Evolutionary conservation across 2,329 filamentous ascomycete species (phyloP), one percentile per base, ranked within the genome.

Genomic region (Penicillium thymicola): DNA sequence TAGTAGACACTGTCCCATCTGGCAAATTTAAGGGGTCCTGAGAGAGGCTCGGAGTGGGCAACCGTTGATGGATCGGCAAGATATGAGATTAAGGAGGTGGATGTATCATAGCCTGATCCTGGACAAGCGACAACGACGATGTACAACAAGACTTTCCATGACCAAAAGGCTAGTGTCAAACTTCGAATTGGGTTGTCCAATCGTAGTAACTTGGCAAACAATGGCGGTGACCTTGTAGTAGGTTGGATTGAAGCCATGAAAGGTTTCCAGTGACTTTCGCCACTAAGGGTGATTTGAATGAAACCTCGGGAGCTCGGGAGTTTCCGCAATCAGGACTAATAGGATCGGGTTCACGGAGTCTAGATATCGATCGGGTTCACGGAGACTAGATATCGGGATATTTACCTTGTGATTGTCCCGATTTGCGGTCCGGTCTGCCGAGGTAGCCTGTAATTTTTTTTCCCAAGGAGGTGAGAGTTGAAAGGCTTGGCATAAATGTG

Each of bases 1-100:
- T 83, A 87, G 65, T 87, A 87, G 55, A 88, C 75, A 4, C 81
- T 80, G 69, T 88, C 85, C 85, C 85, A 88, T 65, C 84, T 74
- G 3, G 81, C 77, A 43, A 86, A 76, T 51, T 78, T 82, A 60
- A 61, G 70, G 54, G 63, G 78, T 54, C 63, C 53, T 0, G 67
- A 60, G 14, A 69, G 62, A 18, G 60, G 58, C 6, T 47, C 41
- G 40, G 63, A 54, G 14, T 51, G 49, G 30, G 18, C 42, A 14
- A 34, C 43, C 6, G 51, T 36, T 36, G 56, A 37, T 18, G 54
- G 48, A 41, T 52, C 48, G 28, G 57, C 42, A 25, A 40, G 59
- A 51, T 58, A 62, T 44, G 76, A 64, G 28, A 85, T 69, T 44
- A 87, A 76, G 14, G 77, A 73, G 14, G 82, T 82, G 21, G 84